Percentiles rank a stretch among this genome's conserved stretches.
Conservation (phyloP, 192 early-diverging fungal genomes). For the Backusella tuberculispora region DNA sequence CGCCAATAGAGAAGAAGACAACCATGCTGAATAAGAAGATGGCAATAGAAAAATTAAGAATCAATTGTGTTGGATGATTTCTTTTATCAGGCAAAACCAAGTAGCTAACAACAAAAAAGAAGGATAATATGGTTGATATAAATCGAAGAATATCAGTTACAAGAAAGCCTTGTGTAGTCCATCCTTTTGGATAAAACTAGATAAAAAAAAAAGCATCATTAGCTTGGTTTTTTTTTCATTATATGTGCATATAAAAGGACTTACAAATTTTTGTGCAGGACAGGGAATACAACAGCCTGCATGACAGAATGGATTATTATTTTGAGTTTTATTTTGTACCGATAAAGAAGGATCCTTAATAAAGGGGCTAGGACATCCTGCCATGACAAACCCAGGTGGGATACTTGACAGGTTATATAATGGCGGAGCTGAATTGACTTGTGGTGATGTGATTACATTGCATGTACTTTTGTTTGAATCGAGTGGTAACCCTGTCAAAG, state of each 20-base stretch:
- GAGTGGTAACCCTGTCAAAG: not conserved
- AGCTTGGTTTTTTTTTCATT: not conserved
- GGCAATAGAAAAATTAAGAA: constrained; percentile 48
- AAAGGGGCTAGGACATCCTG: constrained; percentile 46
- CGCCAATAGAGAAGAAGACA: constrained; percentile 49
- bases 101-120: constrained; percentile 51
- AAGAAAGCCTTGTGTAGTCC: constrained; percentile 44
- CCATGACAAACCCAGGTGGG: constrained; percentile 21
- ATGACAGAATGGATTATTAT: constrained; percentile 34
- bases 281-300: constrained; percentile 59
- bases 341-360: constrained; percentile 36
- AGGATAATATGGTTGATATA: constrained; percentile 42
- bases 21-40: constrained; percentile 54
- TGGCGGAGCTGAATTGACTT: not conserved
- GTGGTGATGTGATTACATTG: constrained; percentile 3
- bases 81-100: constrained; percentile 50
- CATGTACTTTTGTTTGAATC: not conserved
- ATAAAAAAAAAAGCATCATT: not conserved
- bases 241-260: not conserved
- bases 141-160: constrained; percentile 48
- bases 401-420: constrained; percentile 32
- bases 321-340: constrained; percentile 25
- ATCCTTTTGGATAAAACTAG: constrained; percentile 45
- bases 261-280: constrained; percentile 47
- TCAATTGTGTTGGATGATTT: constrained; percentile 51